Conservation (phyloP, 257 asterid species). For the Lycium barbarum region DNA sequence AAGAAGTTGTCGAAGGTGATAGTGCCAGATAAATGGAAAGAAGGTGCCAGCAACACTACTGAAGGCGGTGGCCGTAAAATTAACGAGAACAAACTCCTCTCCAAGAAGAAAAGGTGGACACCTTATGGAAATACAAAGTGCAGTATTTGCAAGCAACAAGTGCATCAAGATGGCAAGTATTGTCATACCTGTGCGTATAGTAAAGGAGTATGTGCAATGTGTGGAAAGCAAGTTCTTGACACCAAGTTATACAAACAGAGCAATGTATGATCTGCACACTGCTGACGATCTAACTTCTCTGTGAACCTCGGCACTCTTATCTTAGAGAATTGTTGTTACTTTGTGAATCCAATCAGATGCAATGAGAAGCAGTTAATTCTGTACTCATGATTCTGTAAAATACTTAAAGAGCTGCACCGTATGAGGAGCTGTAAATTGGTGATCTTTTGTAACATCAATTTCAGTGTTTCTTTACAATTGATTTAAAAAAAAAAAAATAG, state of each 20-base stretch:
- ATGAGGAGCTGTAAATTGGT: not conserved
- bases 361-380: not conserved
- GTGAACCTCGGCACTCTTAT: not conserved
- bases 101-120: slow-evolving; percentile 90
- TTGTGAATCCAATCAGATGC: slow-evolving; percentile 9
- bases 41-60: slow-evolving; percentile 83
- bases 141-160: slow-evolving; percentile 95
- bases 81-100: slow-evolving; percentile 98
- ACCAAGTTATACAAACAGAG: slow-evolving; percentile 96
- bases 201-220: slow-evolving; percentile 99
- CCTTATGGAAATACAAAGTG: slow-evolving; percentile 87
- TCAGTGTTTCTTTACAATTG: not conserved
- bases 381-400: slow-evolving; percentile 2
- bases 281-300: slow-evolving; percentile 9
- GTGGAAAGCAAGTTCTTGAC: slow-evolving; percentile 98
- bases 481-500: too few species aligned
- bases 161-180: slow-evolving; percentile 95
- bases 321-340: not conserved
- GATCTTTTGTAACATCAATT: not conserved
- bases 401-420: not conserved
- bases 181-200: slow-evolving; percentile 99
- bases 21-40: slow-evolving; percentile 99
- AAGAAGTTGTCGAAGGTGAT: slow-evolving; percentile 93
- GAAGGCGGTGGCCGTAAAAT: slow-evolving; percentile 98
- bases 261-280: slow-evolving; percentile 62